A percentile compares a stretch with the other conserved stretches of the same genome.
Conservation (phyloP, 306 rosid genomes). For the Prunus campanulata region DNA sequence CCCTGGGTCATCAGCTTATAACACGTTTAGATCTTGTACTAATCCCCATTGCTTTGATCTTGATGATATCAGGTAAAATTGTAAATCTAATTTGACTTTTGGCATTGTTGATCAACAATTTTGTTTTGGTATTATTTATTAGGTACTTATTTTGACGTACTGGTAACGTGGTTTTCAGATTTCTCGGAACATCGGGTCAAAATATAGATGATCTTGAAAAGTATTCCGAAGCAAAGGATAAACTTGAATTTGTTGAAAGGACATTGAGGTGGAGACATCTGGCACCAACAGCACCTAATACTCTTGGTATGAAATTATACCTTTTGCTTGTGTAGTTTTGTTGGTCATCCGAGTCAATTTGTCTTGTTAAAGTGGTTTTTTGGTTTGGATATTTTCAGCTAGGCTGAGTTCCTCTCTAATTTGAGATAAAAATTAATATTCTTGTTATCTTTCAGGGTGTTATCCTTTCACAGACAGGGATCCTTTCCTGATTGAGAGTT, state of each 20-base stretch:
- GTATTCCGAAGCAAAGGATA: conserved; percentile 77
- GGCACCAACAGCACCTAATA: conserved; percentile 98
- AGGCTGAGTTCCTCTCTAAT: conserved; percentile 12
- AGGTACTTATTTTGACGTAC: conserved; percentile 11
- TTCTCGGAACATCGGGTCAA: conserved; percentile 95
- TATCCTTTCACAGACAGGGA: conserved; percentile 86
- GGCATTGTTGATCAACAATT: conserved; percentile 16
- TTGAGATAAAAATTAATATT: conserved; percentile 11
- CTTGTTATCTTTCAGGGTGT: conserved; percentile 60
- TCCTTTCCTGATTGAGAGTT: conserved; percentile 83
- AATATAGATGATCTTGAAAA: conserved; percentile 86
- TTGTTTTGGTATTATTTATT: conserved; percentile 15
- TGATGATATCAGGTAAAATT: conserved; percentile 65
- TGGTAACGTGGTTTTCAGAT: conserved; percentile 48
- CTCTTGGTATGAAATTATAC: conserved; percentile 61
- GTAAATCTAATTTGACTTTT: conserved; percentile 3
- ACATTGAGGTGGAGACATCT: conserved; percentile 92
- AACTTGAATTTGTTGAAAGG: conserved; percentile 91
- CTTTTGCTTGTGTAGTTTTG: conserved; percentile 8
- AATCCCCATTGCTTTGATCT: conserved; percentile 92
- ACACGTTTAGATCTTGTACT: conserved; percentile 87
- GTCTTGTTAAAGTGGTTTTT: conserved; percentile 1
- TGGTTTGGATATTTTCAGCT: conserved; percentile 12
- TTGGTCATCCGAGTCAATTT: background rate
- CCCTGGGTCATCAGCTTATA: conserved; percentile 85